A percentile compares a stretch with the other conserved stretches of the same genome.
Conservation (phyloP, 768 basidiomycete genomes). For the Pholiota microspora region DNA sequence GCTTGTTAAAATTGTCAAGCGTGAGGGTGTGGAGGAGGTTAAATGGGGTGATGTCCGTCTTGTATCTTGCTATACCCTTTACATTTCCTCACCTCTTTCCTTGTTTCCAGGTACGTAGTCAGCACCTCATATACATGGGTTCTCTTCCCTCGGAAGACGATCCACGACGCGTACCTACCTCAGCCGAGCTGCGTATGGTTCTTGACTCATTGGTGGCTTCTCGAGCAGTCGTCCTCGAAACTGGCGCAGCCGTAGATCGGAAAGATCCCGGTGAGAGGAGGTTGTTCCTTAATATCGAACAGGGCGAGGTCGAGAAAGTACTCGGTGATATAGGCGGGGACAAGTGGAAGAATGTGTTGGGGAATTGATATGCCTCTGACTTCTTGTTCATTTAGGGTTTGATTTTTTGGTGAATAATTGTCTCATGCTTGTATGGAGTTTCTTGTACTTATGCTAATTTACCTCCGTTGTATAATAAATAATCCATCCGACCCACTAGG, state of each 20-base stretch:
- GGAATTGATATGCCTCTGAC: constrained; percentile 15
- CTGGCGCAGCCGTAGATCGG: constrained; percentile 48
- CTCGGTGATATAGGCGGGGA: constrained; percentile 77
- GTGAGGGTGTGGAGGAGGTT: constrained; percentile 86
- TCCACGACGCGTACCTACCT: constrained; percentile 53
- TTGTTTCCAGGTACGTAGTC: constrained; percentile 58
- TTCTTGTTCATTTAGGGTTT: not conserved
- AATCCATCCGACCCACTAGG: no score
- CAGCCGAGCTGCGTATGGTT: constrained; percentile 63
- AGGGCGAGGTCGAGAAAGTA: constrained; percentile 80
- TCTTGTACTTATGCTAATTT: no score
- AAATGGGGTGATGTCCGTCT: constrained; percentile 71
- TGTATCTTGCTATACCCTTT: no score
- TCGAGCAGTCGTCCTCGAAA: constrained; percentile 74
- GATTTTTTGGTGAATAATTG: not conserved
- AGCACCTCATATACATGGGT: constrained; percentile 70
- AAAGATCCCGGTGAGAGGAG: constrained; percentile 66
- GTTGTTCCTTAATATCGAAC: constrained; percentile 81
- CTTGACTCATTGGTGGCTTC: constrained; percentile 77
- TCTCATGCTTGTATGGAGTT: no score
- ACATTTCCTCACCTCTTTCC: not conserved
- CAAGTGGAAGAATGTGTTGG: constrained; percentile 59
- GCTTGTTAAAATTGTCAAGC: constrained; percentile 75
- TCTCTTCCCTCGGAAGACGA: constrained; percentile 60
- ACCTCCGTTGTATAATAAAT: no score